These are phyloP conservation scores for Sporothrix curviconia DNA, from an alignment of 2,329 filamentous ascomycete species.

Conservation along the genomic window DNA sequence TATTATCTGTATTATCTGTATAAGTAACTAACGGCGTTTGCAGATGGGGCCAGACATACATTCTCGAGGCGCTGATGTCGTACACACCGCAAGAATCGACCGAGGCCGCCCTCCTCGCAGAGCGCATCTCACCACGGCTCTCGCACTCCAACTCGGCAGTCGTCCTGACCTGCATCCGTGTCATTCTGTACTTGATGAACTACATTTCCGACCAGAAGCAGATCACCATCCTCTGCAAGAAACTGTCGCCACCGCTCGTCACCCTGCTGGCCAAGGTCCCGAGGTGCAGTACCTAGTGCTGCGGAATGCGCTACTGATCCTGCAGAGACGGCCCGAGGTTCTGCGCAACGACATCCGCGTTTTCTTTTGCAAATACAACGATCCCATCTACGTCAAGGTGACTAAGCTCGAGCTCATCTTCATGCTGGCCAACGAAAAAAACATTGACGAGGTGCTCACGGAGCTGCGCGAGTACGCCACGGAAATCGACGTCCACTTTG, in stretches of 20 bases:
- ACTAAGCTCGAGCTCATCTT: conserved; percentile 98
- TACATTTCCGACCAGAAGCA: conserved; percentile 92
- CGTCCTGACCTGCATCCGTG: conserved; percentile 89
- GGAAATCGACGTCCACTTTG: conserved; percentile 97
- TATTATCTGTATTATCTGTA: background rate
- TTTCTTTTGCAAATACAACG: conserved; percentile 99
- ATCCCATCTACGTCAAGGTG: conserved; percentile 98
- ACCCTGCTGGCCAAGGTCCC: conserved; percentile 87
- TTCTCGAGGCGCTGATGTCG: conserved; percentile 93
- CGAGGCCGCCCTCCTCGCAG: conserved; percentile 83
- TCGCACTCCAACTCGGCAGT: conserved; percentile 97
- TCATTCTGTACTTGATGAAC: conserved; percentile 97
- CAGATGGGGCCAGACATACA: conserved; percentile 98
- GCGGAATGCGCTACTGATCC: conserved; percentile 85
- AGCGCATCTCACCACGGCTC: conserved; percentile 88
- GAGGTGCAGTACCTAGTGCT: conserved; percentile 98
- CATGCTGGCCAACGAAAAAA: conserved; percentile 92
- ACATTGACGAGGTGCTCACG: conserved; percentile 90
- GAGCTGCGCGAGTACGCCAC: conserved; percentile 95
- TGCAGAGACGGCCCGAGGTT: conserved; percentile 88
- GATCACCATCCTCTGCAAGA: conserved; percentile 78
- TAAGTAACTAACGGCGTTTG: background rate
- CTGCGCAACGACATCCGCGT: conserved; percentile 94
- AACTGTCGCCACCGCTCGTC: conserved; percentile 89
- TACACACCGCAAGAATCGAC: conserved; percentile 89